Percentiles rank a stretch among this genome's conserved stretches.
These are phyloP conservation scores for Emiliania huxleyi DNA, from an alignment of 78 protist genomes.

Conservation along the genomic window DNA sequence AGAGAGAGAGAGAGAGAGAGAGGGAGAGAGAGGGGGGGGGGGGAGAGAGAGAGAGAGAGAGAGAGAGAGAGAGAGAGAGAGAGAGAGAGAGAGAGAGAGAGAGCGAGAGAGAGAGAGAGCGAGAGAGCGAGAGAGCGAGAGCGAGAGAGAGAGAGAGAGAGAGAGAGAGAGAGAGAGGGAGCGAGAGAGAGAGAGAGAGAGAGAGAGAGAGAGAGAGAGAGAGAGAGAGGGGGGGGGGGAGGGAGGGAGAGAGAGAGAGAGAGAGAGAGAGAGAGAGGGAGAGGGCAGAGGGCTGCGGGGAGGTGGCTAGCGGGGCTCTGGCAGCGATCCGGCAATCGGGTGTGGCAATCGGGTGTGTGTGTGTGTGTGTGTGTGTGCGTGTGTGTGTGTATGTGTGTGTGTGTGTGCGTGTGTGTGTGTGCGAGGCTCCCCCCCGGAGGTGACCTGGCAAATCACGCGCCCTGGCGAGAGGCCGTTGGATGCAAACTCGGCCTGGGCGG, in stretches of 20 bases:
- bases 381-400: too few species aligned
- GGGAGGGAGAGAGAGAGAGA: background rate
- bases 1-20: background rate
- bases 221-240: too few species aligned
- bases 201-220: background rate
- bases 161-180: background rate
- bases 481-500: slow-evolving; percentile 50
- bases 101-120: background rate
- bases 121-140: background rate
- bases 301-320: too few species aligned
- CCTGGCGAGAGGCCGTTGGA: slow-evolving; percentile 20
- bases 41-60: background rate
- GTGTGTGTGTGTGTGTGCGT: too few species aligned
- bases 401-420: too few species aligned
- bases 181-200: background rate
- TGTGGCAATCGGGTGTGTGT: too few species aligned
- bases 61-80: background rate
- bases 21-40: background rate
- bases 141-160: background rate
- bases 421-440: too few species aligned
- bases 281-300: too few species aligned
- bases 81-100: background rate
- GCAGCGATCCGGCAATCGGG: too few species aligned
- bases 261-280: background rate
- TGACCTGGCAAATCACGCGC: background rate